Percentiles rank a stretch among this genome's conserved stretches.
Evolutionary conservation across 371 early-diverging fungal genomes (phyloP).

Genomic region (Apophysomyces ossiformis): DNA sequence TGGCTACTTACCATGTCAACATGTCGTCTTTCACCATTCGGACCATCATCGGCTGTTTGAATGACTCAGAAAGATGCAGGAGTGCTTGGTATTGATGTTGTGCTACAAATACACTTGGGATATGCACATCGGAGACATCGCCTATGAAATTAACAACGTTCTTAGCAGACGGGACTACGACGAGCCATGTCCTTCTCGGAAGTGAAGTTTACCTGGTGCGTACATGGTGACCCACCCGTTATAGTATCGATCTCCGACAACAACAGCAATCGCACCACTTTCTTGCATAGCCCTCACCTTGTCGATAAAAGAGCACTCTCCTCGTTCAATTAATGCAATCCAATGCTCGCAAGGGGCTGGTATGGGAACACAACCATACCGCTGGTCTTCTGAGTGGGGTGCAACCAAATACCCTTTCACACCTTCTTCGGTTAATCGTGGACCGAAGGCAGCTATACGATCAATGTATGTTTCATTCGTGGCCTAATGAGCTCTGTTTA

Average conservation of each 20-base stretch:
- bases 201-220: constrained; percentile 67
- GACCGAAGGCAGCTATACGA: constrained; percentile 75
- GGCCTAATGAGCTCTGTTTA: constrained; percentile 32
- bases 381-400: constrained; percentile 24
- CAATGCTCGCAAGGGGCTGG: constrained; percentile 54
- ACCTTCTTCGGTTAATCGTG: constrained; percentile 51
- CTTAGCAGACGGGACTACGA: too few relatives aligned
- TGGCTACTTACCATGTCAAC: constrained; percentile 45
- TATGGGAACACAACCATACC: constrained; percentile 42
- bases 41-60: constrained; percentile 43
- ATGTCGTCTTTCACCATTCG: constrained; percentile 46
- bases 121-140: constrained; percentile 75
- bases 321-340: constrained; percentile 88
- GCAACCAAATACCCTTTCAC: constrained; percentile 48
- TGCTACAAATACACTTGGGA: constrained; percentile 82
- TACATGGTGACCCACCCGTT: constrained; percentile 90
- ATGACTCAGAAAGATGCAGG: constrained; percentile 40
- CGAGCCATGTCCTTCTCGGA: not conserved
- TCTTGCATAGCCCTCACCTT: constrained; percentile 90
- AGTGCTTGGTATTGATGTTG: constrained; percentile 70
- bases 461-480: constrained; percentile 66
- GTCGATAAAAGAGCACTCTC: constrained; percentile 85
- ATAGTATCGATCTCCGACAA: constrained; percentile 86
- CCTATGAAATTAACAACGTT: constrained; percentile 35
- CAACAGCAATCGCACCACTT: constrained; percentile 85